phyloP scores from a whole-genome alignment of 148 eudicot species.

The Camellia japonica region DNA sequence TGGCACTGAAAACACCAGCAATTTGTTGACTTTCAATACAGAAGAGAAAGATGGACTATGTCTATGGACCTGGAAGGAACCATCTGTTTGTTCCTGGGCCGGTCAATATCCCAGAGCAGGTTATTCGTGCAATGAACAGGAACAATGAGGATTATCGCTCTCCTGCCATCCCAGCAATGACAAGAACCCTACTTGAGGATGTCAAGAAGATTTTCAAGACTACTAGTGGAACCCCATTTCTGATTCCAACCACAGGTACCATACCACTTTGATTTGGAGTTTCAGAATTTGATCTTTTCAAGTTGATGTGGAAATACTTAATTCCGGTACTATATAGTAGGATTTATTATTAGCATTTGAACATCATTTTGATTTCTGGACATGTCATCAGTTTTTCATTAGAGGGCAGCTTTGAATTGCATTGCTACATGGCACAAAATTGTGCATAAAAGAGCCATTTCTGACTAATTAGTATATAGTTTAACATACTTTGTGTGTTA shows the following conservation, averaged over 20 bases:
- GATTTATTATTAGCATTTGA: background rate
- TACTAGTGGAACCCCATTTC: slow-evolving; percentile 81
- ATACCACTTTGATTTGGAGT: slow-evolving; percentile 16
- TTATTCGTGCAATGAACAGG: slow-evolving; percentile 91
- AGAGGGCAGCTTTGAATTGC: background rate
- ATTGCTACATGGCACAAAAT: slow-evolving; percentile 1
- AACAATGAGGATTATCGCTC: slow-evolving; percentile 99
- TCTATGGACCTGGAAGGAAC: slow-evolving; percentile 84
- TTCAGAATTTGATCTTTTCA: background rate
- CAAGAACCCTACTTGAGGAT: slow-evolving; percentile 75
- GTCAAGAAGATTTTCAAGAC: slow-evolving; percentile 98
- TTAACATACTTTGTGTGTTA: background rate
- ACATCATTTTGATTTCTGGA: background rate
- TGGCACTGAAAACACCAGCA: background rate
- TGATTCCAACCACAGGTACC: slow-evolving; percentile 93
- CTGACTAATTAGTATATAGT: background rate
- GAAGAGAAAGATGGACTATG: slow-evolving; percentile 63
- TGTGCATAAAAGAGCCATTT: background rate
- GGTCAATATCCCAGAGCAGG: slow-evolving; percentile 91
- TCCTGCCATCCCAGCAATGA: slow-evolving; percentile 90
- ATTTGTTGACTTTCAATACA: background rate
- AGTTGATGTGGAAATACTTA: background rate
- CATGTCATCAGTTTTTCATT: background rate
- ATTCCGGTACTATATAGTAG: background rate
- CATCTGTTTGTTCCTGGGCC: slow-evolving; percentile 99